Base-by-base conservation (phyloP, 2,329 filamentous ascomycete genomes). In the Aspergillus terreus region DNA sequence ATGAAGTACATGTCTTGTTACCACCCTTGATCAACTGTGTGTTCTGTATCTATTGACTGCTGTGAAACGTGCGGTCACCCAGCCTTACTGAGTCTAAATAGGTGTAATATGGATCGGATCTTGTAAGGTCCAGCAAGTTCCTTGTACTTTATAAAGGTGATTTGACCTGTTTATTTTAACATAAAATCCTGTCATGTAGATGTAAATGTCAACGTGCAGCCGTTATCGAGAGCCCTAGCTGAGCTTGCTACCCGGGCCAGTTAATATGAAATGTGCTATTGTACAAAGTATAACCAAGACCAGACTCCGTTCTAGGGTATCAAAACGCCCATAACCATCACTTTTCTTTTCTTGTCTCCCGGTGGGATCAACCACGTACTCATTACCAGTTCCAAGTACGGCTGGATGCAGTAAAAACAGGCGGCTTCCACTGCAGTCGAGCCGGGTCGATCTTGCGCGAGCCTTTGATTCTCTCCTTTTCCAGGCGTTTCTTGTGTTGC, bases 361-460 rank as follows among this genome's bases (percentile, higher is more conserved):
- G 7, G 7, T 25, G 14, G n/a, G 35, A 35, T 12, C 11, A 35
- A 35, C 33, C n/a, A 12, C 1, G 2, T 38, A 38, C 15, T 10
- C 17, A 15, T 51, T 25, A 96, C 92, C 92, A 97, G 55, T 92
- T 95, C 94, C 94, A 97, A 11, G 92, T 97, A 62, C 92, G 82
- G 60, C 84, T 89, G 12, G 88, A 89, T 1, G 92, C 92, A 23
- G 87, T 92, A 66, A 97, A 97, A 0, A 96, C 88, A 0, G 94
- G 94, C 10, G 94, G 92, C 71, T 95, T 97, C 94, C 94, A 99
- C 64, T 91, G 87, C 51, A 99, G 84, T 63, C 82, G 82, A 17
- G 83, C 81, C 0, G 92, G 80, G 55, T 95, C 88, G 58, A 99
- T 92, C 42, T 81, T 74, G 44, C 70, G 81, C 70, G 86, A 86